phyloP scores from a whole-genome alignment of 1,284 basidiomycete species.

The Fomitopsis betulina region DNA sequence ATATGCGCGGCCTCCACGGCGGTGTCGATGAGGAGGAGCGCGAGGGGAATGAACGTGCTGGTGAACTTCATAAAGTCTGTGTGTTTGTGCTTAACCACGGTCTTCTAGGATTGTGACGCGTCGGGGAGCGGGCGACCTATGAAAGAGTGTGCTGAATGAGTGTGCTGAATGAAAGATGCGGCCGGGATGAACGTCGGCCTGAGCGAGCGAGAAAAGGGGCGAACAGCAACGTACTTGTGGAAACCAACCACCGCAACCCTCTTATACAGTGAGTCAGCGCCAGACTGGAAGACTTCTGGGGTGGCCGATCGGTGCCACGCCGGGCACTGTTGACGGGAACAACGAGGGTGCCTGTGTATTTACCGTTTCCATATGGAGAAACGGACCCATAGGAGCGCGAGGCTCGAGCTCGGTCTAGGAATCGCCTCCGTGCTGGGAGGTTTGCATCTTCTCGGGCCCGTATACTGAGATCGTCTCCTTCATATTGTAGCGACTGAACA shows the following conservation, averaged over 20 bases:
- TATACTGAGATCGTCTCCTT: no score
- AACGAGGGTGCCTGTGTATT: neutral
- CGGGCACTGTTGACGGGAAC: neutral
- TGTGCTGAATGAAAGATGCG: conserved; percentile 5
- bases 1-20: conserved; percentile 20
- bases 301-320: neutral
- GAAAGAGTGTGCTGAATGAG: conserved; percentile 9
- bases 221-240: neutral
- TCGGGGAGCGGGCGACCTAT: neutral
- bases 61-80: conserved; percentile 23
- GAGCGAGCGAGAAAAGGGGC: neutral
- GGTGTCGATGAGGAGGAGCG: conserved; percentile 20
- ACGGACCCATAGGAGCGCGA: no score
- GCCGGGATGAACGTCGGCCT: conserved; percentile 10
- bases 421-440: no score
- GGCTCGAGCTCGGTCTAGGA: no score
- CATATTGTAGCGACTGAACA: neutral
- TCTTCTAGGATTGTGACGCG: neutral
- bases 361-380: neutral
- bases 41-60: conserved; percentile 20
- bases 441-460: no score
- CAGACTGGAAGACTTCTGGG: neutral
- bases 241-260: neutral
- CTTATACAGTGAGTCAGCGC: neutral
- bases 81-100: conserved; percentile 5